Conservation (phyloP, 768 basidiomycete genomes). For the Pulveroboletus ravenelii region DNA sequence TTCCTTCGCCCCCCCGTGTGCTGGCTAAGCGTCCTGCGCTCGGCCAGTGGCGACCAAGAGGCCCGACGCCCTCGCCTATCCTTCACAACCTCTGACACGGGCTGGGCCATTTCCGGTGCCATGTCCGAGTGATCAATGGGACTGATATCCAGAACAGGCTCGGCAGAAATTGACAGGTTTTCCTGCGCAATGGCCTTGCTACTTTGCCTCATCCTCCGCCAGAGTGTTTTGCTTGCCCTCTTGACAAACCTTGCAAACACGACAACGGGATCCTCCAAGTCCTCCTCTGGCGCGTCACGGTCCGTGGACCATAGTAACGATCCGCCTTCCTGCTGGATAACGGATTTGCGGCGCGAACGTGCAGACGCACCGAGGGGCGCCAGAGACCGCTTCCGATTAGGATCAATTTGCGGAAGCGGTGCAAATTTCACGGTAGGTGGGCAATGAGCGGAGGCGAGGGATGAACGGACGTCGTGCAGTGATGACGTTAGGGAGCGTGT, state of each 20-base stretch:
- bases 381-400: conserved; percentile 44
- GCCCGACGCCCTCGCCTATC: conserved; percentile 13
- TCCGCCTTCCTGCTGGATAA: conserved; percentile 17
- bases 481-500: conserved; percentile 8
- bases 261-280: conserved; percentile 44
- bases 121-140: conserved; percentile 19
- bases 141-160: conserved; percentile 20
- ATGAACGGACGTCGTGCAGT: conserved; percentile 9
- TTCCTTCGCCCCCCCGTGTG: conserved; percentile 18
- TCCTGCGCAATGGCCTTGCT: conserved; percentile 14
- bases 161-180: conserved; percentile 1
- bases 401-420: conserved; percentile 50
- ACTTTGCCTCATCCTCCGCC: conserved; percentile 46
- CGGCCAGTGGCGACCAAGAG: conserved; percentile 24
- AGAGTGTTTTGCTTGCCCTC: conserved; percentile 35
- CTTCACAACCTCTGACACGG: not conserved
- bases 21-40: conserved; percentile 17
- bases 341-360: conserved; percentile 25
- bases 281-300: conserved; percentile 24
- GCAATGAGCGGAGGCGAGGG: conserved; percentile 12
- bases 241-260: conserved; percentile 49
- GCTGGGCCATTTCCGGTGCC: not conserved
- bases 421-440: conserved; percentile 49
- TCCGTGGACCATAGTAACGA: conserved; percentile 20
- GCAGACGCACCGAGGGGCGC: conserved; percentile 55